phyloP scores from a whole-genome alignment of 768 basidiomycete genomes.

The Russula sp. region DNA sequence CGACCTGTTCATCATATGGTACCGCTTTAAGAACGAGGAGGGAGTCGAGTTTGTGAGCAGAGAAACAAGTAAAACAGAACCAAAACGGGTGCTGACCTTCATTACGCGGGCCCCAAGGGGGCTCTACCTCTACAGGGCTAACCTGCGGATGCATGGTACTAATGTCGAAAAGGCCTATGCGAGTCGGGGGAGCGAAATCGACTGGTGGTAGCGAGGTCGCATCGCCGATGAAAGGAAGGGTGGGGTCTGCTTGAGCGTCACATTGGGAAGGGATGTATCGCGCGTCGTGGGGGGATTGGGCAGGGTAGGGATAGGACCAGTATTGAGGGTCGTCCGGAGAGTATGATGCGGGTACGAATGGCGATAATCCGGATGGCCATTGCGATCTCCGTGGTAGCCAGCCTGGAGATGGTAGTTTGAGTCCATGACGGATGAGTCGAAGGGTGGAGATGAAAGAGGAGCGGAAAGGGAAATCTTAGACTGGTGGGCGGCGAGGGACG shows the following conservation, averaged over 20 bases:
- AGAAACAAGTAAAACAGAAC: background rate
- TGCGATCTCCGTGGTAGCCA: constrained; percentile 19
- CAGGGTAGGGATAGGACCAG: constrained; percentile 22
- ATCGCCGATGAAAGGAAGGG: constrained; percentile 11
- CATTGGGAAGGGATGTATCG: constrained; percentile 24
- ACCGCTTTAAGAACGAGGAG: background rate
- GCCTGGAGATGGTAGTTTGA: constrained; percentile 15
- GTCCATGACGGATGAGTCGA: constrained; percentile 8
- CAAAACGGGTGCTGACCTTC: constrained; percentile 7
- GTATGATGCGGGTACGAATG: constrained; percentile 3
- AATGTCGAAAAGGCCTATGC: constrained; percentile 22
- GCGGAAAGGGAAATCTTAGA: background rate
- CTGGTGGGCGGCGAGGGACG: background rate
- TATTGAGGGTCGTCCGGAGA: constrained; percentile 23
- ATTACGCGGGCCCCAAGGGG: constrained; percentile 13
- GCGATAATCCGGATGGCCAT: constrained; percentile 19
- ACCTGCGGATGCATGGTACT: constrained; percentile 14
- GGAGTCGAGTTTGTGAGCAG: background rate
- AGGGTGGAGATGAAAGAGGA: constrained; percentile 1
- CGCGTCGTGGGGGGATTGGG: background rate
- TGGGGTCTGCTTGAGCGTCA: background rate
- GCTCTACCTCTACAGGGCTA: constrained; percentile 8
- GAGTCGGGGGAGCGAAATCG: constrained; percentile 5
- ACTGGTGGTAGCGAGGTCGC: background rate
- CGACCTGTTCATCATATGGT: background rate